phyloP scores from a whole-genome alignment of 129 eudicot species.

The Silybum marianum region DNA sequence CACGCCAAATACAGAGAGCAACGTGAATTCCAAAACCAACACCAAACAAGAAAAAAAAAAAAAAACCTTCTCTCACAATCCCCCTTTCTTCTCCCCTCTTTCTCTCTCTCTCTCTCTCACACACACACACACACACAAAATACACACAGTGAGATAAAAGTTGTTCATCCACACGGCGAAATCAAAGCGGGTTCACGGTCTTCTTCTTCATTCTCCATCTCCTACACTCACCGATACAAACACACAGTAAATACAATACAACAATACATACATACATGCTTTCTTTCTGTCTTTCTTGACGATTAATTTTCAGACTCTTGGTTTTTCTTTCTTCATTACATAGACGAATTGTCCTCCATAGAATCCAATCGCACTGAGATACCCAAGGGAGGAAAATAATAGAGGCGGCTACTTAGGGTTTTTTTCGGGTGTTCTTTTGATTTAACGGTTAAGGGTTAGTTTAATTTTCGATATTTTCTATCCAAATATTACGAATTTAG shows the following conservation, averaged over 20 bases:
- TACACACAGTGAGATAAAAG: constrained; percentile 26
- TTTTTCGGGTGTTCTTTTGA: constrained; percentile 15
- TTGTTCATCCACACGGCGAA: constrained; percentile 37
- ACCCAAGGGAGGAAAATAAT: neutral
- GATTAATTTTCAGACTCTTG: constrained; percentile 20
- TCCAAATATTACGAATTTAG: constrained; percentile 16
- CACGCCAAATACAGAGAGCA: constrained; percentile 6
- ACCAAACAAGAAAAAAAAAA: constrained; percentile 33
- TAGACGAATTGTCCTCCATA: neutral
- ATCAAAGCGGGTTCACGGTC: constrained; percentile 33
- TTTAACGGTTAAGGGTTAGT: constrained; percentile 20
- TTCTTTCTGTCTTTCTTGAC: neutral
- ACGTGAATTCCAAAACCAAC: constrained; percentile 31
- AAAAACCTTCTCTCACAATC: constrained; percentile 19
- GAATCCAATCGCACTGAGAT: constrained; percentile 28
- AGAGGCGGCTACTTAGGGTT: constrained; percentile 39
- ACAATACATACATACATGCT: constrained; percentile 8
- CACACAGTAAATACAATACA: constrained; percentile 2
- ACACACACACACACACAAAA: constrained; percentile 6
- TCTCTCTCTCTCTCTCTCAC: constrained; percentile 2
- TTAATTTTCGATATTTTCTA: constrained; percentile 1
- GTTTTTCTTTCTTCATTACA: constrained; percentile 14
- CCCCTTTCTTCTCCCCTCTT: neutral
- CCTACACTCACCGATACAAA: constrained; percentile 18
- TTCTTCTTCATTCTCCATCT: constrained; percentile 21